Percentiles rank a stretch among this genome's conserved stretches.
These are phyloP conservation scores for Agrocybe praecox DNA, from an alignment of 768 basidiomycete genomes.

Conservation along the genomic window DNA sequence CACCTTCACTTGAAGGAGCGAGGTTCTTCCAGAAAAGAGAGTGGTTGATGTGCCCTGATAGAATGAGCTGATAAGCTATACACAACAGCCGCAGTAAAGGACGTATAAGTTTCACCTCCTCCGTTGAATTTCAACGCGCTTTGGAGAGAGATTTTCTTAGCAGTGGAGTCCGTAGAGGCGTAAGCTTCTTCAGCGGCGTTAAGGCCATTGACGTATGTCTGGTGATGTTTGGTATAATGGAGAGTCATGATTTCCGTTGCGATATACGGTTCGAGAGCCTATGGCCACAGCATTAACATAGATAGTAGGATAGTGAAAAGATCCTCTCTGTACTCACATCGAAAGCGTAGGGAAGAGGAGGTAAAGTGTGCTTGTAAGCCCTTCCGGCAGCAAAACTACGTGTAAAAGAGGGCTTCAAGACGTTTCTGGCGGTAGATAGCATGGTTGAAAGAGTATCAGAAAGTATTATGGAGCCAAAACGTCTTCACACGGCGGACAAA, in stretches of 20 bases:
- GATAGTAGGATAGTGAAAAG: background rate
- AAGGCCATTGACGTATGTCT: constrained; percentile 92
- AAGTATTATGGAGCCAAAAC: no score
- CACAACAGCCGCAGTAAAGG: background rate
- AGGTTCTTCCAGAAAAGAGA: constrained; percentile 98
- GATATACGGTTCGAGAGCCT: constrained; percentile 94
- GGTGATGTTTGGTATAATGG: constrained; percentile 91
- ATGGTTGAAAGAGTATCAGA: constrained; percentile 2
- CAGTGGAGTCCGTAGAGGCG: constrained; percentile 61
- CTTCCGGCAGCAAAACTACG: constrained; percentile 48
- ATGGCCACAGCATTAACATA: background rate
- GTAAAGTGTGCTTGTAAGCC: constrained; percentile 26
- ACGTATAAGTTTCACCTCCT: constrained; percentile 55
- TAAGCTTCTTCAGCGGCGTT: constrained; percentile 93
- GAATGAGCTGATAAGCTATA: background rate
- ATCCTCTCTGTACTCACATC: constrained; percentile 21
- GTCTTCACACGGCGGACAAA: no score
- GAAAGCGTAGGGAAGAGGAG: constrained; percentile 32
- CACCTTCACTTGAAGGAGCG: constrained; percentile 65
- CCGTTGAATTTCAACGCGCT: constrained; percentile 96
- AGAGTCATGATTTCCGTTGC: constrained; percentile 91
- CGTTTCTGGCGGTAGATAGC: constrained; percentile 16
- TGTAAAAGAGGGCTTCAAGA: constrained; percentile 29
- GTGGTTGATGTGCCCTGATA: constrained; percentile 87
- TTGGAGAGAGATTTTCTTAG: constrained; percentile 83